Evolutionary conservation across 345 rosid species (phyloP).

Genomic region (Excoecaria cochinchinensis): DNA sequence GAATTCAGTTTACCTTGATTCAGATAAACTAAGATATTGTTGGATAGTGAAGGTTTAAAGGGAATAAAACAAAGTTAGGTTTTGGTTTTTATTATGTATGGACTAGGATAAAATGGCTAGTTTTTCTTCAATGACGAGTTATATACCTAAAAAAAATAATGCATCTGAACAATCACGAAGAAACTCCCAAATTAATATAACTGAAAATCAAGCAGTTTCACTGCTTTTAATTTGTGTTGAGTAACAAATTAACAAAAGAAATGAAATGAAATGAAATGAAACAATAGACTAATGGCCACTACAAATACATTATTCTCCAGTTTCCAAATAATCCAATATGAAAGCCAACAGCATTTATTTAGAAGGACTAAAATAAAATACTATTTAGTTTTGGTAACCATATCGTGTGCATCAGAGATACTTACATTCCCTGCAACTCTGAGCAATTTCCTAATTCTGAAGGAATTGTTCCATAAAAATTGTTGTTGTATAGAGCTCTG

Average conservation of each 20-base stretch:
- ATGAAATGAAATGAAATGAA: neutral
- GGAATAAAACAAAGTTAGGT: neutral
- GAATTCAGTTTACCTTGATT: neutral
- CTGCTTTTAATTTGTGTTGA: neutral
- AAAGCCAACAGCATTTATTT: neutral
- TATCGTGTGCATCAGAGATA: conserved; percentile 6
- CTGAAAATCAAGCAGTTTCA: neutral
- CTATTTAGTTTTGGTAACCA: neutral
- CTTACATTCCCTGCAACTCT: conserved; percentile 76
- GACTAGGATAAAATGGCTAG: neutral
- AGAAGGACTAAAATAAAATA: neutral
- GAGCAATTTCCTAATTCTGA: conserved; percentile 85
- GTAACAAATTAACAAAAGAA: neutral
- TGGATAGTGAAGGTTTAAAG: neutral
- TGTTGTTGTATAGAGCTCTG: conserved; percentile 79
- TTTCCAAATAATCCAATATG: neutral
- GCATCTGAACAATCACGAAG: neutral
- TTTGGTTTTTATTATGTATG: neutral
- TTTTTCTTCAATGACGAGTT: neutral
- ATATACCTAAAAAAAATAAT: neutral
- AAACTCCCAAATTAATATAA: neutral
- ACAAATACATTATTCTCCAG: neutral
- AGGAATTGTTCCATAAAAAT: conserved; percentile 82
- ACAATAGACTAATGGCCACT: neutral
- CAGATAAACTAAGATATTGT: neutral